Conservation (phyloP, 495 filamentous ascomycete species). For the Penicillium angulare region DNA sequence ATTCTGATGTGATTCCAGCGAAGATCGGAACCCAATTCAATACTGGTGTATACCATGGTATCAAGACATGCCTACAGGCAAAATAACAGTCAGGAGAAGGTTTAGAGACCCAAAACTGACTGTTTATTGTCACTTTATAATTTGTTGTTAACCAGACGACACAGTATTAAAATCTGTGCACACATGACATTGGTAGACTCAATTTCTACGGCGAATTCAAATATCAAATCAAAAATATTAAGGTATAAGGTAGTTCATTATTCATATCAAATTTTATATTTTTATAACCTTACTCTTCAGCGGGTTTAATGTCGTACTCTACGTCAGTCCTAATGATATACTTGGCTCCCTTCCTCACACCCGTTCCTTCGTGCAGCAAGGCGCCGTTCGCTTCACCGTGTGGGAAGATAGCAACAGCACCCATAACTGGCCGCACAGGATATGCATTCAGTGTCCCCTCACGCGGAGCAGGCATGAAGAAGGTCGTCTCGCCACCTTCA, state of each 20-base stretch:
- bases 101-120: too few relatives aligned
- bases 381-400: constrained; percentile 41
- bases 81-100: too few relatives aligned
- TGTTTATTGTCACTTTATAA: too few relatives aligned
- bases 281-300: not conserved
- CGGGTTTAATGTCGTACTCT: constrained; percentile 35
- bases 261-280: not conserved
- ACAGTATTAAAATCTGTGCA: not conserved
- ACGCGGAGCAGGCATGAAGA: constrained; percentile 35
- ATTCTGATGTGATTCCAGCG: too few relatives aligned
- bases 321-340: constrained; percentile 42
- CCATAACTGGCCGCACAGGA: constrained; percentile 40
- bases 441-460: constrained; percentile 40
- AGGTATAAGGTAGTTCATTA: not conserved
- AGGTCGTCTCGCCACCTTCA: constrained; percentile 41
- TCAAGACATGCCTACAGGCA: too few relatives aligned
- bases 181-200: not conserved
- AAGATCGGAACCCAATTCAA: too few relatives aligned
- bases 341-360: constrained; percentile 37
- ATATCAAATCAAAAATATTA: not conserved
- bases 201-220: not conserved
- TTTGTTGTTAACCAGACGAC: too few relatives aligned
- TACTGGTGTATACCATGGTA: too few relatives aligned
- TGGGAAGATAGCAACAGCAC: constrained; percentile 38
- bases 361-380: constrained; percentile 39